phyloP scores from a whole-genome alignment of 345 rosid species.

The Zanthoxylum bungeanum region DNA sequence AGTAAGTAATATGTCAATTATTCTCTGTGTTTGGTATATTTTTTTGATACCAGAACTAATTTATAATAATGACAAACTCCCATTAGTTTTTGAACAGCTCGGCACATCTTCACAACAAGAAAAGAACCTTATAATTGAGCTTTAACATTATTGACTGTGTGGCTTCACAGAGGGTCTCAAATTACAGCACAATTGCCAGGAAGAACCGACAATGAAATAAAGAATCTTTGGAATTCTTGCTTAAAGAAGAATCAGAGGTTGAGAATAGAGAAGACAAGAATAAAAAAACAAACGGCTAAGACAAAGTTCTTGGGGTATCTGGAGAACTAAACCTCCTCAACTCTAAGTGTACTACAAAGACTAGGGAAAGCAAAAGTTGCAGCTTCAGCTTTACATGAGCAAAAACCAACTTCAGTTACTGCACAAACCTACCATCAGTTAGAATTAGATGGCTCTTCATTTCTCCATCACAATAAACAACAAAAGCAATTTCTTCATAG shows the following conservation, averaged over 20 bases:
- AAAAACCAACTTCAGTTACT: constrained; percentile 19
- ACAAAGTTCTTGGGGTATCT: constrained; percentile 19
- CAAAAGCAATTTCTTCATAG: constrained; percentile 30
- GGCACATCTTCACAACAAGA: constrained; percentile 93
- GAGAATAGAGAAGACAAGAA: constrained; percentile 49
- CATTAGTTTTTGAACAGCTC: too few species aligned
- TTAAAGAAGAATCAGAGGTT: constrained; percentile 58
- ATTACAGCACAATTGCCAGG: constrained; percentile 68
- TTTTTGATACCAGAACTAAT: too few species aligned
- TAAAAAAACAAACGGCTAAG: constrained; percentile 20
- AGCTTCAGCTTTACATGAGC: constrained; percentile 11
- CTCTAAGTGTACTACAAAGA: background rate
- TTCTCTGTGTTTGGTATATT: too few species aligned
- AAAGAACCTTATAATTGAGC: constrained; percentile 83
- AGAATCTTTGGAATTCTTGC: constrained; percentile 62
- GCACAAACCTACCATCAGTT: constrained; percentile 30
- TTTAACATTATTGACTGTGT: constrained; percentile 28
- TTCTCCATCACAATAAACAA: constrained; percentile 36
- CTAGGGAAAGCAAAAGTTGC: too few species aligned
- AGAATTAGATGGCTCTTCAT: constrained; percentile 41
- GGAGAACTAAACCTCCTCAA: constrained; percentile 27
- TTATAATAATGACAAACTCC: too few species aligned
- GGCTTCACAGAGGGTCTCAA: constrained; percentile 53
- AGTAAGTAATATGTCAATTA: too few species aligned
- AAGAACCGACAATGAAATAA: constrained; percentile 72